These are phyloP conservation scores for Hypoxylon sp. DNA, from an alignment of 2,329 filamentous ascomycete species.

Conservation along the genomic window DNA sequence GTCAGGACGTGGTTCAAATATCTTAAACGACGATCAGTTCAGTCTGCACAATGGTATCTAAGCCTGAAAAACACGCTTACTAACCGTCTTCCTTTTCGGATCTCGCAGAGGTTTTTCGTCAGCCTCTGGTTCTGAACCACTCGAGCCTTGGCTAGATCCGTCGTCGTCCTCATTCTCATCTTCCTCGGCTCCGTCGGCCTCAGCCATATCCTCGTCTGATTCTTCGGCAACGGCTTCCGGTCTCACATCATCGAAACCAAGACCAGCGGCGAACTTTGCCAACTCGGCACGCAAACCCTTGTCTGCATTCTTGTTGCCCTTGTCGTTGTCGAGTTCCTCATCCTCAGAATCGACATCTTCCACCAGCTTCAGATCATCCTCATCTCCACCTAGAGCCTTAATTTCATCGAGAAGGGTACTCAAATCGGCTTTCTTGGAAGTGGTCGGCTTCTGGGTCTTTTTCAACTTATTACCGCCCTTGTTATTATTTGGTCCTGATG, in stretches of 20 bases:
- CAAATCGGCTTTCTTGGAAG: conserved; percentile 49
- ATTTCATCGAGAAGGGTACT: conserved; percentile 72
- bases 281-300: conserved; percentile 66
- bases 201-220: conserved; percentile 56
- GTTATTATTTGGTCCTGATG: conserved; percentile 33
- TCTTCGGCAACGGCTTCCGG: conserved; percentile 58
- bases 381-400: conserved; percentile 74
- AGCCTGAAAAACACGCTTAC: conserved; percentile 54
- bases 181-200: conserved; percentile 52
- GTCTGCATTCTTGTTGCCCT: conserved; percentile 57
- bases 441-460: conserved; percentile 16
- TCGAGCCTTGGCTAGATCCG: conserved; percentile 54
- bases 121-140: conserved; percentile 42
- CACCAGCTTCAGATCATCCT: conserved; percentile 74
- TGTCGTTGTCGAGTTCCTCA: conserved; percentile 57
- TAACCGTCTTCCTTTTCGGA: conserved; percentile 59
- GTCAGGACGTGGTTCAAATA: conserved; percentile 70
- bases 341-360: conserved; percentile 67
- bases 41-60: conserved; percentile 3
- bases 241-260: conserved; percentile 63
- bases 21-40: conserved; percentile 56
- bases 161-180: conserved; percentile 58
- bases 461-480: conserved; percentile 25
- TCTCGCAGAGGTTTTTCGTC: conserved; percentile 52
- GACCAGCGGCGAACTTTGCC: conserved; percentile 65